Base-by-base conservation (phyloP, 2,329 filamentous ascomycete genomes). In the Ilyonectria robusta region DNA sequence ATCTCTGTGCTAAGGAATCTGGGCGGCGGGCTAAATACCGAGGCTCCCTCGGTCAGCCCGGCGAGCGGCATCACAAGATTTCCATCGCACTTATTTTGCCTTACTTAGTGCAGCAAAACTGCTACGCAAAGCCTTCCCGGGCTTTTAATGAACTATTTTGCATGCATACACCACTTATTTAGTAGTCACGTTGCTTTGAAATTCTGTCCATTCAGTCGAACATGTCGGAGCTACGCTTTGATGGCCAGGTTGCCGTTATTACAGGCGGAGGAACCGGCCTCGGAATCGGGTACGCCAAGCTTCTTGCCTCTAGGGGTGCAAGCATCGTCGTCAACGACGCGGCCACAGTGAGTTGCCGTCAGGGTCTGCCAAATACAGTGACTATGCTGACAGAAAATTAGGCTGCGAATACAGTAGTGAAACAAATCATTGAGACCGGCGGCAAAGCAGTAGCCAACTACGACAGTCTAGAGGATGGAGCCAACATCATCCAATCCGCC, bases 391-490 rank as follows among this genome's bases (percentile, higher is more conserved):
- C 17, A 48, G 44, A 15, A 1, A 62, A 17, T 47, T 21, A 95
- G 93, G 91, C 92, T 70, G 93, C 93, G 76, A 93, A 97, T 87
- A 88, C 91, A 46, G 92, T 95, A 64, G 93, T 95, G 79, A 85
- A 93, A 75, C 91, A 94, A 84, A 95, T 95, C 82, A 94, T 92
- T 82, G 88, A 91, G 79, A 92, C 92, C 58, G 96, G 96, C 80
- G 96, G 96, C 81, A 96, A 97, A 83, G 96, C 96, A 65, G 94
- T 97, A 51, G 94, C 95, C 82, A 98, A 97, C 88, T 98, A 98
- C 87, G 93, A 98, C 85, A 91, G 89, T 81, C 95, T 97, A 83
- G 93, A 96, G 85, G 88, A 95, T 77, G 96, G 96, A 76, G 95
- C 98, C 67, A 92, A 89, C 83, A 98, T 99, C 81, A 96, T 99